Base-by-base conservation (phyloP, 192 early-diverging fungal species). In the Linnemannia hyalina region DNA sequence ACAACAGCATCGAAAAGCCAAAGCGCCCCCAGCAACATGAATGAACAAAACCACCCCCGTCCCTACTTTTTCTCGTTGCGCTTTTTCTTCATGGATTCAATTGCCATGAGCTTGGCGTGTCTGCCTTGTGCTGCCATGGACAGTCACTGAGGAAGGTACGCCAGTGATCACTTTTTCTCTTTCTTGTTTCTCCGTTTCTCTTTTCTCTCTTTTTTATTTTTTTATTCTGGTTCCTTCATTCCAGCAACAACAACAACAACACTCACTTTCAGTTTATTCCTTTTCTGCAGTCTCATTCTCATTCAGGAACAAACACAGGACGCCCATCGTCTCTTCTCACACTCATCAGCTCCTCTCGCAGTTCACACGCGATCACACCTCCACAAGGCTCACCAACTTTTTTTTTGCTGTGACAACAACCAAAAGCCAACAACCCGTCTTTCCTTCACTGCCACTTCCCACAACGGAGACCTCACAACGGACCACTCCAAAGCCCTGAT, bases 151-250 rank as follows among this genome's bases (percentile, higher is more conserved):
- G 26, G 47, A 20, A 10, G 18, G 47, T 23, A 20, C 2, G 35
- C 20, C 13, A 7, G 22, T 49, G 13, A 42, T 60, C 57, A 63
- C 38, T 7, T 46, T 69, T 20, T n/a, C 15, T 46, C 68, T 0
- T 7, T 35, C 69, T 20, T 63, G 3, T 35, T 49, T 11, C 49
- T 68, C 16, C 23, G 6, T 70, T 68, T 68, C 55, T 73, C 4
- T 55, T 54, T 70, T 54, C 60, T 75, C 23, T 70, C 71, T 57
- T 74, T 40, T 70, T 68, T n/a, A n/a, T n/a, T 41, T 68, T 41
- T 75, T 55, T 68, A 38, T 74, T 49, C n/a, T 69, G 74, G 20
- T 36, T 36, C 36, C 26, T 38, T 29, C 42, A 23, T 77, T 69
- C 29, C 23, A 22, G 13, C 52, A 36, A 6, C 52, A 36, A 60